Base-by-base conservation (phyloP, 2,329 filamentous ascomycete genomes). In the Exophiala sideris region DNA sequence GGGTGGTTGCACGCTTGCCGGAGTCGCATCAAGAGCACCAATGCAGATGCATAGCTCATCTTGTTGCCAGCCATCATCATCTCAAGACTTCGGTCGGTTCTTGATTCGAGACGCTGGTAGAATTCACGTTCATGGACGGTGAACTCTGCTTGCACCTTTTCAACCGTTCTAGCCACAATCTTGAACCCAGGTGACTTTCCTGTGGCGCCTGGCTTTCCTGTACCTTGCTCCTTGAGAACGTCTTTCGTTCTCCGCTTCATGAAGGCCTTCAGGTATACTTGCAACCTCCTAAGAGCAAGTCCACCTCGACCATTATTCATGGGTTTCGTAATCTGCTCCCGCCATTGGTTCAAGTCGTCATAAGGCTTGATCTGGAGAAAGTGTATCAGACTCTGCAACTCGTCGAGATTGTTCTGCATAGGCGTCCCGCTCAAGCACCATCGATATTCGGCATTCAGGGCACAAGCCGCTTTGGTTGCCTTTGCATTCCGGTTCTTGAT, bases 241-340 rank as follows among this genome's bases (percentile, higher is more conserved):
- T 96, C 91, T 72, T 99, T 99, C 7, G 91, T 97, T 39, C 94
- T 85, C n/a, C 94, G 86, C 76, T 97, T 96, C 94, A 99, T 99
- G 74, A 96, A 96, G 51, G 91, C 92, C 50, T 88, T 87, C 3
- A 99, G 76, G 57, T 95, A 84, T 52, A 87, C 84, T 62, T 96
- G 91, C 32, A 99, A 76, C 41, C 94, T 83, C 47, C 85, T 82
- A 68, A 99, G 95, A 12, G 94, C 92, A 54, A 97, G 81, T 50
- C 91, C 88, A 9, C 92, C 94, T 57, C 88, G 87, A 6, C 91
- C 91, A 57, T 88, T 89, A 74, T 92, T 95, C 81, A 99, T 83
- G 0, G 94, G 94, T 41, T 81, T 76, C 49, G 91, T 91, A 56
- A 99, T 99, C 54, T 95, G 86, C 12, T 91, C 87, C 63, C 92